A percentile compares a stretch with the other conserved stretches of the same genome.
phyloP scores from a whole-genome alignment of 345 rosid species.

The Alliaria petiolata region DNA sequence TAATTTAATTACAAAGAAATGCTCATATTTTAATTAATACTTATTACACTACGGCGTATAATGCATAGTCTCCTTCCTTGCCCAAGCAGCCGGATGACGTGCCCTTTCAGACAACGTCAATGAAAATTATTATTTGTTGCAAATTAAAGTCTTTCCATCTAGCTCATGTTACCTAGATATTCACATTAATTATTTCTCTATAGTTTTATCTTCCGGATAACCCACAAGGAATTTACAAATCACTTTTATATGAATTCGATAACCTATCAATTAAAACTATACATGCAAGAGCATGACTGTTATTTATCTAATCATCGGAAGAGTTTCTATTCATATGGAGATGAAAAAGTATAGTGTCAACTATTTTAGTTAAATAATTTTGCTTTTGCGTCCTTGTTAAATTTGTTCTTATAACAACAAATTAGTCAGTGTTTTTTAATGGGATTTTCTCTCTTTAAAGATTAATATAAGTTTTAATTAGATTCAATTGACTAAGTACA shows the following conservation, averaged over 20 bases:
- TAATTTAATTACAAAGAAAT: background rate
- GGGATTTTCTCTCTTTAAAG: background rate
- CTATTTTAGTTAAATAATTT: background rate
- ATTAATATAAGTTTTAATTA: background rate
- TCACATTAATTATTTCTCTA: background rate
- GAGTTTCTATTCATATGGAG: background rate
- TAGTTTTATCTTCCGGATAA: background rate
- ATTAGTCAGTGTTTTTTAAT: background rate
- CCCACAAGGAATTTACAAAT: background rate
- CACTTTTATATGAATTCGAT: background rate
- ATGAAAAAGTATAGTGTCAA: background rate
- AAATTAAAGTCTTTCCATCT: background rate
- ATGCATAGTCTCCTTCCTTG: conserved; percentile 10
- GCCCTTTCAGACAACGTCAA: background rate
- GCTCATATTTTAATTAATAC: background rate
- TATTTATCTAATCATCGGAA: background rate
- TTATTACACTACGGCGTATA: background rate
- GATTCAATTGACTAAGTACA: background rate
- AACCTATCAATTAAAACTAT: background rate
- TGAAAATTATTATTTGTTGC: background rate
- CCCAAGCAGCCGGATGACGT: conserved; percentile 18
- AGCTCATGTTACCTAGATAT: background rate
- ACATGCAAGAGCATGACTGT: background rate
- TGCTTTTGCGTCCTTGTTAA: background rate
- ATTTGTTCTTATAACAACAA: background rate